Conservation (phyloP, 1,284 basidiomycete species). For the Abortiporus biennis region DNA sequence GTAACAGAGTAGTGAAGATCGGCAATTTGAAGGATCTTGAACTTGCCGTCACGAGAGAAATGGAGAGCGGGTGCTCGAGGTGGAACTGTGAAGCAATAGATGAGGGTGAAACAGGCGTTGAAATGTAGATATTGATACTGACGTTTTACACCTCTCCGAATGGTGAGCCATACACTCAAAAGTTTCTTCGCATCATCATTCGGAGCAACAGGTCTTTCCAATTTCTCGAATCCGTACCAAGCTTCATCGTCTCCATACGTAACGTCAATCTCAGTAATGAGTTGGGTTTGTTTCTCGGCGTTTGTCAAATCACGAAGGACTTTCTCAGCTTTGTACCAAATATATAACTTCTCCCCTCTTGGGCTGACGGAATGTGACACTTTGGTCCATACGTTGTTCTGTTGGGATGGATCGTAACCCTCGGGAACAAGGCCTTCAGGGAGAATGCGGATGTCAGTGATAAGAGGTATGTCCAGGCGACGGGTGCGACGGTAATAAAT, state of each 20-base stretch:
- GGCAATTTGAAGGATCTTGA: slow-evolving; percentile 87
- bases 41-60: slow-evolving; percentile 77
- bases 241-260: slow-evolving; percentile 75
- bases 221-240: slow-evolving; percentile 79
- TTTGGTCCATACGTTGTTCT: slow-evolving; percentile 42
- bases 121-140: slow-evolving; percentile 19
- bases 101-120: not conserved
- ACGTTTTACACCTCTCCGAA: slow-evolving; percentile 64
- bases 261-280: slow-evolving; percentile 87
- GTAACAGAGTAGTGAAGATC: slow-evolving; percentile 86
- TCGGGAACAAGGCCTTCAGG: slow-evolving; percentile 41
- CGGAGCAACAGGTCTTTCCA: slow-evolving; percentile 50
- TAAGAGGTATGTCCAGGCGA: slow-evolving; percentile 66
- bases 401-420: slow-evolving; percentile 27
- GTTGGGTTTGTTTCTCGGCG: slow-evolving; percentile 46
- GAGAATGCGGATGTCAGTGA: slow-evolving; percentile 58
- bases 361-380: slow-evolving; percentile 28
- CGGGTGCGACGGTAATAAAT: slow-evolving; percentile 83
- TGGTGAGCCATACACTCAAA: slow-evolving; percentile 54
- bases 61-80: slow-evolving; percentile 70
- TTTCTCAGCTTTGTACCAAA: slow-evolving; percentile 76
- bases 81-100: slow-evolving; percentile 35
- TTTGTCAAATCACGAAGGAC: slow-evolving; percentile 49
- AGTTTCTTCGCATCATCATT: slow-evolving; percentile 21
- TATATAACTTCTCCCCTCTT: slow-evolving; percentile 32